Evolutionary conservation across 1,139 yeast species (phyloP).

Genomic region (Pichiaceae sp.): DNA sequence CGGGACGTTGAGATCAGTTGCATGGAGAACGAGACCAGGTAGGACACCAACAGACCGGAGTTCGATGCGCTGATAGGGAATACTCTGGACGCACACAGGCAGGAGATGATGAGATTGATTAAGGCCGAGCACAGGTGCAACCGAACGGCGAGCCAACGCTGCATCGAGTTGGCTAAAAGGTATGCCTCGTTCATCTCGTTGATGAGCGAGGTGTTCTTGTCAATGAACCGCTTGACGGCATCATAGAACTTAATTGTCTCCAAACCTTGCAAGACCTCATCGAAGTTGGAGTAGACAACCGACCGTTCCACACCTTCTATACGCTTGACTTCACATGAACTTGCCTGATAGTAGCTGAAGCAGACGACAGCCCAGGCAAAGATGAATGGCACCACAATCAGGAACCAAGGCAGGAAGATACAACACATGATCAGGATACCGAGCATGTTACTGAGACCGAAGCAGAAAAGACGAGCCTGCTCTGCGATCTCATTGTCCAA

Average conservation of each 20-base stretch:
- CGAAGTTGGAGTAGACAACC: constrained; percentile 52
- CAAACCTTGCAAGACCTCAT: constrained; percentile 51
- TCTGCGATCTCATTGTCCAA: constrained; percentile 69
- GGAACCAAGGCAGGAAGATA: constrained; percentile 44
- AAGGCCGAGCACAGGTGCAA: constrained; percentile 36
- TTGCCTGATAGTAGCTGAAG: constrained; percentile 46
- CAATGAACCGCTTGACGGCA: constrained; percentile 30
- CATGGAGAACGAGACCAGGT: constrained; percentile 44
- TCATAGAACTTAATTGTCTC: constrained; percentile 46
- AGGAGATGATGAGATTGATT: constrained; percentile 35
- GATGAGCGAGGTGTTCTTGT: constrained; percentile 32
- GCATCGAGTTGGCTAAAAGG: constrained; percentile 42
- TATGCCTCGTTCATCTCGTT: constrained; percentile 52
- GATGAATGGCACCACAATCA: constrained; percentile 35
- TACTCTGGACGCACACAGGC: constrained; percentile 35
- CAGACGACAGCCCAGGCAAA: constrained; percentile 26
- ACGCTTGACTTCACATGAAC: constrained; percentile 56
- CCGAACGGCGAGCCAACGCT: constrained; percentile 52
- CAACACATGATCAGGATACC: constrained; percentile 43
- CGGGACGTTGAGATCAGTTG: constrained; percentile 43
- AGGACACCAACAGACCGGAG: constrained; percentile 42
- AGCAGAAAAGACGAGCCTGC: constrained; percentile 43
- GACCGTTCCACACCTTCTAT: constrained; percentile 58
- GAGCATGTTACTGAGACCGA: constrained; percentile 35
- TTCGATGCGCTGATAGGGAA: constrained; percentile 40